Base-by-base conservation (phyloP, 768 basidiomycete genomes). In the Nidularia sp. region DNA sequence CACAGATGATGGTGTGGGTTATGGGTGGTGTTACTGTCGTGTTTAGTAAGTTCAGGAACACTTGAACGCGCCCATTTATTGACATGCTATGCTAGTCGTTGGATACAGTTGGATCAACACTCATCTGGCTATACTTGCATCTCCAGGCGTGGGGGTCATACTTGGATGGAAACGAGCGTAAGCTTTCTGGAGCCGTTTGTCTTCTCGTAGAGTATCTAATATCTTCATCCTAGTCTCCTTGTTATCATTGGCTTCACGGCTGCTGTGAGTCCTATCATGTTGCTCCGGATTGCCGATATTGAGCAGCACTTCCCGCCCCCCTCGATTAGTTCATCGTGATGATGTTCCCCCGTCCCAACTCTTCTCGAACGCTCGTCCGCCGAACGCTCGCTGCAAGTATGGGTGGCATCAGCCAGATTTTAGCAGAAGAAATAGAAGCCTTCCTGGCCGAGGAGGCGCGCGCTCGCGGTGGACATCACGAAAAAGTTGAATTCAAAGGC, bases 201-300 rank as follows among this genome's bases (percentile, higher is more conserved):
- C 6, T 6, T 6, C 25, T 34, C 34, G 10, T 49, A 43, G 34
- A 33, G 32, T n/a, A 9, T 32, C 10, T 34, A 7, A 34, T 22
- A 12, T 9, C 22, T 1, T 34, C 9, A 33, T 29, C 3, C 31
- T 47, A 77, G 75, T 25, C 56, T 76, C 29, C 66, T 77, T 15
- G 73, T 77, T 49, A 68, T 74, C 33, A 71, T 74, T 48, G 76
- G 76, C 2, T 77, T 76, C 33, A 65, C 69, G n/a, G 73, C 73
- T 29, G 69, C 66, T 12, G 75, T 76, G 53, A 35, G 71, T 62
- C n/a, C 33, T 12, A 4, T 29, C 25, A 29, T 29, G 25, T 29
- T 29, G 25, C 25, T 29, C 25, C 25, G 25, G 25, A 29, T 29
- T 29, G 25, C 25, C 25, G 25, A 29, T 29, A 29, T 29, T 29